A percentile compares a stretch with the other conserved stretches of the same genome.
Conservation (phyloP, 1,284 basidiomycete species). For the Phaffia rhodozyma region DNA sequence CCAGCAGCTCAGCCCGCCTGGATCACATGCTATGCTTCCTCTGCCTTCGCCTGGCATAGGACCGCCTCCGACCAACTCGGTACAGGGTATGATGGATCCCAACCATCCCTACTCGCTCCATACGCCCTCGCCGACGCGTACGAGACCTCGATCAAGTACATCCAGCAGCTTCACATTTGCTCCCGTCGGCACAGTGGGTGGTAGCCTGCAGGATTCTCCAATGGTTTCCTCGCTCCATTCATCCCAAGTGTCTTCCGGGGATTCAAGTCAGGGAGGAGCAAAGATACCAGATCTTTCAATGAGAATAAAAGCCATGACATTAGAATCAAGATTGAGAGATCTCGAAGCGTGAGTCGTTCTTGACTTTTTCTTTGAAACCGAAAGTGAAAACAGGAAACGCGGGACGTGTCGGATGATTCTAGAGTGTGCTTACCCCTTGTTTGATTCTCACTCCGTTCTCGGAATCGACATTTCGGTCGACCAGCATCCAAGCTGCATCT, state of each 20-base stretch:
- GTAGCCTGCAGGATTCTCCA: neutral
- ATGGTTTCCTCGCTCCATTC: too few species aligned
- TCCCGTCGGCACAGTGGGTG: neutral
- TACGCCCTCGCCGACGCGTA: constrained; percentile 1
- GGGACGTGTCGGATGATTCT: too few species aligned
- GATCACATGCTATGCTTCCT: too few species aligned
- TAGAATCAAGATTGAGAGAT: constrained; percentile 13
- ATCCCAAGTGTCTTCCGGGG: too few species aligned
- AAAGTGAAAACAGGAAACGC: neutral
- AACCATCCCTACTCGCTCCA: neutral
- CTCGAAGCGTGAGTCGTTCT: constrained; percentile 12
- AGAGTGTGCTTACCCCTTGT: too few species aligned
- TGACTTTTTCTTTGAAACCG: neutral
- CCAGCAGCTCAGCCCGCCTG: too few species aligned
- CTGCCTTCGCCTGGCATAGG: too few species aligned
- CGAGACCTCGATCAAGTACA: neutral
- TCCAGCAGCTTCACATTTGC: neutral
- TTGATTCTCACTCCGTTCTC: neutral
- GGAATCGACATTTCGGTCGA: too few species aligned
- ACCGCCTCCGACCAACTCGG: neutral
- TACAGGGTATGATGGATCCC: constrained; percentile 6
- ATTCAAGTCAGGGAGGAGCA: too few species aligned
- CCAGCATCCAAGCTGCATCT: constrained; percentile 12
- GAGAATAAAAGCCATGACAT: constrained; percentile 14
- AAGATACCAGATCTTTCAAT: constrained; percentile 8